Evolutionary conservation across 2,329 filamentous ascomycete genomes (phyloP).

Genomic region (Penicillium crustosum): DNA sequence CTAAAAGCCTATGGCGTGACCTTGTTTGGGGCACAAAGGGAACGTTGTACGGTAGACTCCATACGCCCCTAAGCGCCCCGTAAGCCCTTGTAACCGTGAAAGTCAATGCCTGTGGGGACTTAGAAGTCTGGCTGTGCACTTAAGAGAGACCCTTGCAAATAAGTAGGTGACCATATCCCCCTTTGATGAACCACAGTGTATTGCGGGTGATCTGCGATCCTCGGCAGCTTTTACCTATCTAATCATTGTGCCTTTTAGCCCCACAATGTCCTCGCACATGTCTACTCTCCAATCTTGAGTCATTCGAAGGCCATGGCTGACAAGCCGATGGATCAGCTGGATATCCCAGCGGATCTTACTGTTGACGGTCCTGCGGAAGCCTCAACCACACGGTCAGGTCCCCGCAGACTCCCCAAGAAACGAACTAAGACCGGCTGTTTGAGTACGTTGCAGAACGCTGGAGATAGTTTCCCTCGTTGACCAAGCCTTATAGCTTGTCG

Average conservation of each 20-base stretch:
- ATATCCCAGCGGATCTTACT: not conserved
- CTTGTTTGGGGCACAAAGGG: not conserved
- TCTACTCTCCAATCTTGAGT: not conserved
- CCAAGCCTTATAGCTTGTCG: conserved; percentile 68
- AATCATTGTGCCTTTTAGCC: not conserved
- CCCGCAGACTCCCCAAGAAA: conserved; percentile 52
- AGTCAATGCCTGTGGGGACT: not conserved
- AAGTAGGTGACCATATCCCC: not conserved
- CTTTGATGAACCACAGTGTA: not conserved
- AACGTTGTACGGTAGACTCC: not conserved
- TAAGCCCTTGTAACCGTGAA: not conserved
- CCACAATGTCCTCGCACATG: conserved; percentile 5
- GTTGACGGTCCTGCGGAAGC: conserved; percentile 11
- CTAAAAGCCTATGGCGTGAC: not conserved
- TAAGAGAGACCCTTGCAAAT: not conserved
- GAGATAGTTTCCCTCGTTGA: conserved; percentile 9
- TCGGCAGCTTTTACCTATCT: conserved; percentile 8
- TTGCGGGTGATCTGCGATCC: conserved; percentile 9
- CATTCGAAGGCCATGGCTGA: not conserved
- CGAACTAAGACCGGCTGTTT: conserved; percentile 91
- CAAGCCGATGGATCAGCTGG: conserved; percentile 1
- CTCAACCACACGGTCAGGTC: conserved; percentile 17
- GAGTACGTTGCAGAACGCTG: conserved; percentile 59
- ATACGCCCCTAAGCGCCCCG: not conserved
- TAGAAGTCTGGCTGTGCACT: not conserved